Conservation (phyloP, 495 filamentous ascomycete genomes). For the Neurospora sp. region DNA sequence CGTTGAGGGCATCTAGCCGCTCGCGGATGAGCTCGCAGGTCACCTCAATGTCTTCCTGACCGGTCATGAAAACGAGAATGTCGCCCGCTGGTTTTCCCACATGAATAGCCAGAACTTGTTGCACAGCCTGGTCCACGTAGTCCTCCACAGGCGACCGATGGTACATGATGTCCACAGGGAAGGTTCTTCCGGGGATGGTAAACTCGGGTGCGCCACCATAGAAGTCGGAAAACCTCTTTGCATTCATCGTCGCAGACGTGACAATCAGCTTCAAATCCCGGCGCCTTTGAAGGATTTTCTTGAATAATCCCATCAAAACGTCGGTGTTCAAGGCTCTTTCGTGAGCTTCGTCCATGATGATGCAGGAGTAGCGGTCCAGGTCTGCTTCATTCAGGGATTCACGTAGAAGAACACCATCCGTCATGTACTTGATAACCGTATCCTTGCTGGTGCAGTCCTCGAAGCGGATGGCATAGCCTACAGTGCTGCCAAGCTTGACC, state of each 20-base stretch:
- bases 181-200: constrained; percentile 91
- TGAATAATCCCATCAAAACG: constrained; percentile 93
- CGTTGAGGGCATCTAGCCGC: constrained; percentile 80
- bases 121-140: constrained; percentile 94
- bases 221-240: constrained; percentile 91
- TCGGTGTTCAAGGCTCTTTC: constrained; percentile 96
- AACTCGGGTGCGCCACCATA: constrained; percentile 98
- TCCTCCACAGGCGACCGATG: constrained; percentile 93
- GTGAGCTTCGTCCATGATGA: constrained; percentile 99
- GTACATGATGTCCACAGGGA: constrained; percentile 94
- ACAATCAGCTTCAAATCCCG: constrained; percentile 95
- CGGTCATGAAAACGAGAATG: constrained; percentile 98
- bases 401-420: constrained; percentile 88
- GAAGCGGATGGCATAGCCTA: constrained; percentile 97
- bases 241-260: constrained; percentile 97
- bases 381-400: constrained; percentile 88
- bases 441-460: constrained; percentile 95
- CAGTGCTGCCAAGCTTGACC: constrained; percentile 75
- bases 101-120: constrained; percentile 95
- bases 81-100: constrained; percentile 86
- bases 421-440: constrained; percentile 99
- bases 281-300: constrained; percentile 84
- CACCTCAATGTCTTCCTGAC: constrained; percentile 95
- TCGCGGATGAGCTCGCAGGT: constrained; percentile 92
- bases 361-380: constrained; percentile 92